Conservation (phyloP, 352 stramenopile genomes). For the Phytophthora capsici region DNA sequence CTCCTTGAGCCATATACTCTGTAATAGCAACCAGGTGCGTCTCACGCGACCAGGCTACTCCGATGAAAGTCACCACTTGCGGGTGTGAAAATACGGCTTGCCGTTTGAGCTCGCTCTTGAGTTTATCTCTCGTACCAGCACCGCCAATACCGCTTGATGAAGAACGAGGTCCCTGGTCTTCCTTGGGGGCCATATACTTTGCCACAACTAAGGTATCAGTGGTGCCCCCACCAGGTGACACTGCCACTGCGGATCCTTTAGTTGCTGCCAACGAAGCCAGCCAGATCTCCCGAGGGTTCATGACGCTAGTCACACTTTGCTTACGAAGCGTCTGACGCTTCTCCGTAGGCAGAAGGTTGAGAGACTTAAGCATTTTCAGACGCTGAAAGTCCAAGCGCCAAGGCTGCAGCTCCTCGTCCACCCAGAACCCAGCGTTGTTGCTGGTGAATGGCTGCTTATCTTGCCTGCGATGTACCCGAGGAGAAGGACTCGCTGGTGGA, state of each 20-base stretch:
- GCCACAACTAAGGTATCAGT: constrained; percentile 53
- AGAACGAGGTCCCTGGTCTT: constrained; percentile 22
- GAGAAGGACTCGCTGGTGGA: constrained; percentile 19
- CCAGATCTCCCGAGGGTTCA: constrained; percentile 65
- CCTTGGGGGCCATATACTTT: constrained; percentile 60
- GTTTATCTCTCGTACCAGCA: constrained; percentile 43
- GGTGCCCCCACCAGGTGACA: constrained; percentile 34
- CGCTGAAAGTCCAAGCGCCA: constrained; percentile 72
- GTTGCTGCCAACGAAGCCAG: constrained; percentile 49
- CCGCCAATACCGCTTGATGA: constrained; percentile 11
- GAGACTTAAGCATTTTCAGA: constrained; percentile 63
- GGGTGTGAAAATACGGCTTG: constrained; percentile 69
- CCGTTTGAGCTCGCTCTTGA: constrained; percentile 69
- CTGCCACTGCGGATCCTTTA: constrained; percentile 11
- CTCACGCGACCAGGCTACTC: constrained; percentile 73
- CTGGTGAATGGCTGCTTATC: constrained; percentile 31
- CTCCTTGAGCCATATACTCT: constrained; percentile 75
- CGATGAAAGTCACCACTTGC: constrained; percentile 71
- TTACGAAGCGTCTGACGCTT: constrained; percentile 51
- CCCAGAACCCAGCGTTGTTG: constrained; percentile 64
- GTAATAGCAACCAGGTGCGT: constrained; percentile 73
- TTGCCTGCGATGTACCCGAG: constrained; percentile 20
- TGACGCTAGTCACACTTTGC: constrained; percentile 32
- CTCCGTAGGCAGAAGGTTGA: constrained; percentile 54
- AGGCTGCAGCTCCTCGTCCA: constrained; percentile 70